Evolutionary conservation across 139 green algal species (phyloP).

Genomic region (Zygnema cylindricum): DNA sequence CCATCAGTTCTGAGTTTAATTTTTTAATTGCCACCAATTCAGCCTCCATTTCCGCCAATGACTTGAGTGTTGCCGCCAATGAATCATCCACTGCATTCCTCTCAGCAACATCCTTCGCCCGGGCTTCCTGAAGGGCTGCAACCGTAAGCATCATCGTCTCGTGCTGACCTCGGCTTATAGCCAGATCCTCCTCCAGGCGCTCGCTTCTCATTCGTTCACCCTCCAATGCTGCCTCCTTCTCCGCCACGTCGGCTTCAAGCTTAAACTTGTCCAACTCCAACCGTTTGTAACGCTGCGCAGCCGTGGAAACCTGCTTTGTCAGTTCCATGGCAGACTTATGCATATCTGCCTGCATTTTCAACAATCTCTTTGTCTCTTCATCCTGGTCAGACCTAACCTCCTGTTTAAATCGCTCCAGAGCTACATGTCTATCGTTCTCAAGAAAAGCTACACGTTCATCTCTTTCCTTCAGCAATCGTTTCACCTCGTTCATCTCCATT

Average conservation of each 20-base stretch:
- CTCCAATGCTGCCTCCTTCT: slow-evolving; percentile 47
- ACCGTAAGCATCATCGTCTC: slow-evolving; percentile 42
- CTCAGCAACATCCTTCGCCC: neutral
- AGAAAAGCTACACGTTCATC: slow-evolving; percentile 31
- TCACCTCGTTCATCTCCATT: slow-evolving; percentile 40
- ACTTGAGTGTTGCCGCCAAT: neutral
- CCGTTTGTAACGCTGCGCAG: slow-evolving; percentile 21
- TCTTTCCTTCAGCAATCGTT: slow-evolving; percentile 34
- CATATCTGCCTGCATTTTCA: slow-evolving; percentile 45
- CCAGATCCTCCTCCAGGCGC: slow-evolving; percentile 41
- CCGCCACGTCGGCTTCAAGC: slow-evolving; percentile 7
- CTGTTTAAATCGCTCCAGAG: slow-evolving; percentile 7
- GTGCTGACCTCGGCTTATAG: slow-evolving; percentile 28
- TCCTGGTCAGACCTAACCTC: slow-evolving; percentile 14
- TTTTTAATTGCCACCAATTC: neutral
- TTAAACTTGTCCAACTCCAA: slow-evolving; percentile 39
- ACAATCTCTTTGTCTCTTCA: slow-evolving; percentile 34
- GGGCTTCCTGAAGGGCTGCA: slow-evolving; percentile 37
- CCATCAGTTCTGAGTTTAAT: too few species aligned
- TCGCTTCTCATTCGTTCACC: slow-evolving; percentile 25
- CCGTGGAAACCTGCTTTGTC: slow-evolving; percentile 28
- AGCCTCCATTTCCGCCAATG: neutral
- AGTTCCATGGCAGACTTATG: slow-evolving; percentile 10
- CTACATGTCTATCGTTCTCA: slow-evolving; percentile 30
- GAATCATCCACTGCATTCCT: slow-evolving; percentile 9